Evolutionary conservation across 208 protist species (phyloP), one percentile per base, ranked within the genome.

Genomic region (Wallacemonas sp.): DNA sequence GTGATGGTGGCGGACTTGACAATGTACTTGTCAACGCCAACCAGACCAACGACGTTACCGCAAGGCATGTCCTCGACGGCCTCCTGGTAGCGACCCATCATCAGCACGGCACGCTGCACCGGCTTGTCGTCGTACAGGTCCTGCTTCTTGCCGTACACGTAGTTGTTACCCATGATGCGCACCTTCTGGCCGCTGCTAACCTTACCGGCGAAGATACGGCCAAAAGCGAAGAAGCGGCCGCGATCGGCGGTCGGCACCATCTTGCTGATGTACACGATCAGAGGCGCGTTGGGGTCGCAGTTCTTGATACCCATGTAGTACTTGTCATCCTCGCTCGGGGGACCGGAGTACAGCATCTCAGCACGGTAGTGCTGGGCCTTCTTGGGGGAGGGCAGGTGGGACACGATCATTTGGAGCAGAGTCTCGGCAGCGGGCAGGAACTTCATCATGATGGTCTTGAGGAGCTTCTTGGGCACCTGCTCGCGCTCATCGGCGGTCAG

Each of bases 201-300:
- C 98, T 91, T 87, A 51, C 83, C 83, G 56, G 83, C 27, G 68
- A 90, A 90, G 67, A 90, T 84, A 74, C 83, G 83, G 49, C 83
- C 83, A 47, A 90, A 86, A 22, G 83, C 79, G 70, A 90, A 83
- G 78, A 87, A 88, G 66, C 84, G 80, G 19, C 97, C 95, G 67
- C 97, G 97, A 84, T 99, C 98, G 44, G 84, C 75, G 21, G 98
- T 97, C 39, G 99, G 99, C 56, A 99, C 96, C 98, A 99, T 99
- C 97, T 99, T 99, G 75, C 97, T 99, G 66, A 99, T 93, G 90
- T 99, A 99, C 79, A 99, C 76, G 84, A 99, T 97, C 19, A 99
- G 81, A 28, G 98, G 97, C 36, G 93, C 98, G 0, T 95, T 89
- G 34, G 93, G 91, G 76, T 91, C 76, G 79, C 98, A 99, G 34